phyloP scores from a whole-genome alignment of 768 basidiomycete species.

The Obba rivulosa region DNA sequence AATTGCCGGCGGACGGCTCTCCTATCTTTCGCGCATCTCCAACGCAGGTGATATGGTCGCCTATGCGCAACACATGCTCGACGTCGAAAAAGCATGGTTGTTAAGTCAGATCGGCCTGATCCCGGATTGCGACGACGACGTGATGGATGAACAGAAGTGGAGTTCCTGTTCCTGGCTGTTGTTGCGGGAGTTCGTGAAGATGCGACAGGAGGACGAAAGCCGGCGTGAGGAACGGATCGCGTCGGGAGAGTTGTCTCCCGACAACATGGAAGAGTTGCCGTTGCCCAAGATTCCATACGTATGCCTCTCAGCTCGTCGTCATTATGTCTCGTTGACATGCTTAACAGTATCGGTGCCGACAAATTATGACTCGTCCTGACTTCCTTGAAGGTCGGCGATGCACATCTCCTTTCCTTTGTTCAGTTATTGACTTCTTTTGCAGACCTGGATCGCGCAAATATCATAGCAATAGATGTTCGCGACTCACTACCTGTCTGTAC shows the following conservation, averaged over 20 bases:
- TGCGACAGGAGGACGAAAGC: conserved; percentile 44
- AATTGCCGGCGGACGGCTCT: conserved; percentile 72
- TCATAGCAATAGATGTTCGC: conserved; percentile 75
- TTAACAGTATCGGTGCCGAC: conserved; percentile 59
- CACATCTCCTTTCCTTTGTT: not conserved
- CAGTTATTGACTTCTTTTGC: conserved; percentile 3
- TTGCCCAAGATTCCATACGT: conserved; percentile 65
- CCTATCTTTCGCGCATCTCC: conserved; percentile 68
- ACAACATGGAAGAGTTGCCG: conserved; percentile 39
- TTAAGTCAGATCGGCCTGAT: conserved; percentile 78
- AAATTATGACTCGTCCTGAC: conserved; percentile 82
- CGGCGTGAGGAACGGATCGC: conserved; percentile 35
- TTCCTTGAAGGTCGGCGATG: conserved; percentile 62
- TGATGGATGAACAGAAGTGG: conserved; percentile 93
- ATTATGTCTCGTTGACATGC: not conserved
- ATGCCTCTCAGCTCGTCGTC: conserved; percentile 13
- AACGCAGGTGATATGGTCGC: conserved; percentile 55
- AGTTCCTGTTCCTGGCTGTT: conserved; percentile 79
- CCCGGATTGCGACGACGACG: conserved; percentile 77
- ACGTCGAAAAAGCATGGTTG: conserved; percentile 77
- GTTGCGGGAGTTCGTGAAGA: conserved; percentile 65
- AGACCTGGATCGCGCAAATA: conserved; percentile 65
- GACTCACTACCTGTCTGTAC: not conserved
- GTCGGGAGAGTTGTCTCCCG: conserved; percentile 27
- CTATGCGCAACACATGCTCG: conserved; percentile 59